phyloP scores from a whole-genome alignment of 768 basidiomycete species.

The Trametes cubensis region DNA sequence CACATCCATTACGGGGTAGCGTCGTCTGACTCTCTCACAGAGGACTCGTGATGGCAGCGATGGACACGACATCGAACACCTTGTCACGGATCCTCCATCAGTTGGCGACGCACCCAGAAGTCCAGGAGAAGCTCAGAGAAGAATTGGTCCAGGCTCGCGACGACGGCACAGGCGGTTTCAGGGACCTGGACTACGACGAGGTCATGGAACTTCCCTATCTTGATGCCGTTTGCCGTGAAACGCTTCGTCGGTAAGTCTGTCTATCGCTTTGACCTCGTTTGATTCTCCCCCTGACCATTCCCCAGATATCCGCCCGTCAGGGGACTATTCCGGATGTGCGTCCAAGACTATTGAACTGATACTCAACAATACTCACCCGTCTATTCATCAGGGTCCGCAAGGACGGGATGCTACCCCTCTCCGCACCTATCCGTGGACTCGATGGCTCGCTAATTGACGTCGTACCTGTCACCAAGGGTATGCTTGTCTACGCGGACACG shows the following conservation, averaged over 20 bases:
- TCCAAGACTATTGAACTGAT: background rate
- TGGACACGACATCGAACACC: background rate
- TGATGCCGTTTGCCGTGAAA: constrained; percentile 33
- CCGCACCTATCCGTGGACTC: constrained; percentile 21
- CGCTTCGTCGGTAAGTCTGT: constrained; percentile 30
- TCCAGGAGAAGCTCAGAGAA: background rate
- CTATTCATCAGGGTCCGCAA: constrained; percentile 19
- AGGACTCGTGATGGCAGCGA: background rate
- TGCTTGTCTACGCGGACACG: constrained; percentile 41
- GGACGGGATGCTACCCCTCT: constrained; percentile 48
- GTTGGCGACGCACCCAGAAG: background rate
- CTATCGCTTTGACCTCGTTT: background rate
- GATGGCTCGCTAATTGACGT: constrained; percentile 23
- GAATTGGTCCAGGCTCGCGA: background rate
- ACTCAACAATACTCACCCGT: background rate
- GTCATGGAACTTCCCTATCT: constrained; percentile 32
- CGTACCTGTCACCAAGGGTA: constrained; percentile 43
- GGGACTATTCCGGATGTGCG: constrained; percentile 6
- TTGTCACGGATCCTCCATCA: background rate
- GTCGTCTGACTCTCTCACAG: background rate
- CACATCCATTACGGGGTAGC: background rate
- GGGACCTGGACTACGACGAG: constrained; percentile 28
- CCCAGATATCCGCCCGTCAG: constrained; percentile 8
- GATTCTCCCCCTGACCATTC: background rate
- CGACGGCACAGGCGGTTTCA: constrained; percentile 9